phyloP scores from a whole-genome alignment of 2,329 filamentous ascomycete genomes.

The Aspergillus terreus region DNA sequence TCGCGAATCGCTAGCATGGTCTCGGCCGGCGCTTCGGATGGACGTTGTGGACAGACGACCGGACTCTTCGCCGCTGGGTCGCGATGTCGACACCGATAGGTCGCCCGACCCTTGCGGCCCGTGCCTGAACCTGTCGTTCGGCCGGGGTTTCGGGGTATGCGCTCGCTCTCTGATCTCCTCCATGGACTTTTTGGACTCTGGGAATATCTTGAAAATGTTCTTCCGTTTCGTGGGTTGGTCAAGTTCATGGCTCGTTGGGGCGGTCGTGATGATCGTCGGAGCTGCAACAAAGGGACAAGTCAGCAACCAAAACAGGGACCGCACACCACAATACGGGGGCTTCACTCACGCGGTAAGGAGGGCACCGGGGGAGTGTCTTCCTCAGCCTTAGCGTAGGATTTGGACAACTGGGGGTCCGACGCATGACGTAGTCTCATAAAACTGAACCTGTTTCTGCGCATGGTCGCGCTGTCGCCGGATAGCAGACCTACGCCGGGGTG shows the following conservation, averaged over 20 bases:
- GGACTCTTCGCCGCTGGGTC: conserved; percentile 62
- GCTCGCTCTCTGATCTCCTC: conserved; percentile 24
- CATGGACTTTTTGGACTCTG: conserved; percentile 31
- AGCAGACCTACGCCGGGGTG: conserved; percentile 13
- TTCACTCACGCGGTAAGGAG: conserved; percentile 34
- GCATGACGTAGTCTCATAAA: conserved; percentile 85
- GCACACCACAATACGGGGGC: too few species aligned
- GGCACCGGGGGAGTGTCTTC: conserved; percentile 48
- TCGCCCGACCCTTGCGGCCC: conserved; percentile 23
- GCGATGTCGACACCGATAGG: conserved; percentile 32
- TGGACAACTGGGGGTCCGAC: conserved; percentile 83
- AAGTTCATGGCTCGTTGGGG: conserved; percentile 67
- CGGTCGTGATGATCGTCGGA: conserved; percentile 82
- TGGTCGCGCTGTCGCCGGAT: conserved; percentile 20
- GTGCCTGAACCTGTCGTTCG: conserved; percentile 17
- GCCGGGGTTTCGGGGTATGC: conserved; percentile 4
- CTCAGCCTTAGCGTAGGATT: conserved; percentile 63
- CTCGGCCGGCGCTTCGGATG: conserved; percentile 49
- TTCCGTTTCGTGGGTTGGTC: conserved; percentile 41
- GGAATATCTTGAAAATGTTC: conserved; percentile 38
- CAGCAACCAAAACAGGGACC: conserved; percentile 13
- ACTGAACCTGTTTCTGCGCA: conserved; percentile 52
- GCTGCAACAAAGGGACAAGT: conserved; percentile 29
- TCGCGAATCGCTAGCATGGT: conserved; percentile 59
- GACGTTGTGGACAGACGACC: conserved; percentile 47